Conservation (phyloP, 2,329 filamentous ascomycete genomes). For the Beauveria bassiana region DNA sequence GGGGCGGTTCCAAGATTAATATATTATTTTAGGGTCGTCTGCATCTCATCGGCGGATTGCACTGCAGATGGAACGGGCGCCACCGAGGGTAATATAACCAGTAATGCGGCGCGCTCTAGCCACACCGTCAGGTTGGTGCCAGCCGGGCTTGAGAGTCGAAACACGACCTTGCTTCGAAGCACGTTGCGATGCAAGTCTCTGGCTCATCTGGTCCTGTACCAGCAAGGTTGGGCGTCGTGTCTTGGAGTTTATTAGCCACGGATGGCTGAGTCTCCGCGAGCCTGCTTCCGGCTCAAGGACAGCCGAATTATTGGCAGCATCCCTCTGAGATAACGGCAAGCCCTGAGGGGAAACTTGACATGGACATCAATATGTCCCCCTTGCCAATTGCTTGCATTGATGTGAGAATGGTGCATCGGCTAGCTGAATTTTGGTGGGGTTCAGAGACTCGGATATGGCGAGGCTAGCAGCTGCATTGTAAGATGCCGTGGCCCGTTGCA, state of each 20-base stretch:
- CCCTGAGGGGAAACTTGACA: not conserved
- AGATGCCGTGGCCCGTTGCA: not conserved
- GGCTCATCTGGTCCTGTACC: no score
- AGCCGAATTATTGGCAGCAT: no score
- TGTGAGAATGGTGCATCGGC: not conserved
- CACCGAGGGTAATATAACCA: constrained; percentile 4
- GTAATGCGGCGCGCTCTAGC: not conserved
- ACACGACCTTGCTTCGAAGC: no score
- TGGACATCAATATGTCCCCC: not conserved
- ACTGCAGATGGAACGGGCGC: not conserved
- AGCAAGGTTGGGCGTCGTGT: no score
- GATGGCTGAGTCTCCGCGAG: no score
- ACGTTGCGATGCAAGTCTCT: no score
- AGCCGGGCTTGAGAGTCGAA: no score
- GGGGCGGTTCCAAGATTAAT: not conserved
- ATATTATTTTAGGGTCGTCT: not conserved
- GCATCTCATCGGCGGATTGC: constrained; percentile 1
- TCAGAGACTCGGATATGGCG: not conserved
- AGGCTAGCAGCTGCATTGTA: not conserved
- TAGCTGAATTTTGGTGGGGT: not conserved
- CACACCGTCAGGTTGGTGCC: no score
- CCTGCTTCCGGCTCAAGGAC: no score
- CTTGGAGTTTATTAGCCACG: no score
- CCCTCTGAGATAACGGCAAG: not conserved
- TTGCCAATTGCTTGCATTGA: not conserved